Evolutionary conservation across 139 green algal genomes (phyloP), one percentile per base, ranked within the genome.

Genomic region (Coelastrella sp.): DNA sequence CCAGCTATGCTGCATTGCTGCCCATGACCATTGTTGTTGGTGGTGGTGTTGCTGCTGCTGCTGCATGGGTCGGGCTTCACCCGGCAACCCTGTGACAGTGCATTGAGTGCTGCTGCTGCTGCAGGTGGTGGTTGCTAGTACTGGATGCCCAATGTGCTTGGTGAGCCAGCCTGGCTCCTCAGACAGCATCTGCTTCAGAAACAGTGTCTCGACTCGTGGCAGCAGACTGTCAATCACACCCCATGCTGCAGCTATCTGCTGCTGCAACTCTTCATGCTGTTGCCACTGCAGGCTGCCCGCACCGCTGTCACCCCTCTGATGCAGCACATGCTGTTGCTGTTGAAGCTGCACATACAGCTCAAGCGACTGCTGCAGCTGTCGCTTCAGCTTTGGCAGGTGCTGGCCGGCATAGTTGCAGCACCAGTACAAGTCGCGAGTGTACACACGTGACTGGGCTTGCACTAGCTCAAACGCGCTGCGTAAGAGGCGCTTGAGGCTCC

Each of bases 121-220:
- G 83, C 20, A 58, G 83, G 4, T 71, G 68, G 5, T 80, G 66
- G 4, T 14, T 74, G 64, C 64, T 32, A 61, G 68, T 14, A 81
- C 32, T 17, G 71, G 68, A 5, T 47, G 3, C 5, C 58, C 56
- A 23, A 58, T 3, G 47, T 90, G 86, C 4, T 90, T 47, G 8
- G 86, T 85, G 8, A 90, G 61, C 86, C 86, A 90, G 64, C 76
- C 86, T 2, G 75, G 76, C 64, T 85, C 86, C 22, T 85, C 76
- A 56, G 61, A 60, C 10, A 90, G 60, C 86, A 90, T 90, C 32
- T 78, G 32, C 76, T 61, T 78, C 60, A 86, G 32, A 32, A 90
- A 90, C 47, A 56, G 7, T 2, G 32, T 65, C 7, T 90, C 75
- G 6, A 90, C 3, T 13, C 16, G 17, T 8, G n/a, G 20, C 17